Evolutionary conservation across 345 rosid species (phyloP).

Genomic region (Angophora floribunda): DNA sequence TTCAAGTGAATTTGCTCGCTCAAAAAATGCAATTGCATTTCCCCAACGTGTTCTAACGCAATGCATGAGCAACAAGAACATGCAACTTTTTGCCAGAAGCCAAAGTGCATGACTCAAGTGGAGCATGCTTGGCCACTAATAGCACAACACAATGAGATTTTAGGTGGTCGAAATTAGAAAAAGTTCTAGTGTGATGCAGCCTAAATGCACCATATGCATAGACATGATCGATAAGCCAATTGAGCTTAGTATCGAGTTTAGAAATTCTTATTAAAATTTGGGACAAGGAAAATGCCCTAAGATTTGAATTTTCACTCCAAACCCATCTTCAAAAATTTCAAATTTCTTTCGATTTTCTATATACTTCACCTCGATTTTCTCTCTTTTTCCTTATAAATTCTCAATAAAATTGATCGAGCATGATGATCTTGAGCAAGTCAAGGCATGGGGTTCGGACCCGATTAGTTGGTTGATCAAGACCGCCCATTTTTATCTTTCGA

Average conservation of each 20-base stretch:
- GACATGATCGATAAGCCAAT: background rate
- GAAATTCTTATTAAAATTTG: background rate
- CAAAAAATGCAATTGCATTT: background rate
- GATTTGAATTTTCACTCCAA: too few species aligned
- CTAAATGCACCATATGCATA: background rate
- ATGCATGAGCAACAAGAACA: background rate
- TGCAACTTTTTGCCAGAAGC: background rate
- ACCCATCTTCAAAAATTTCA: too few species aligned
- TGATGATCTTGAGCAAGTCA: too few species aligned
- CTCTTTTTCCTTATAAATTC: too few species aligned
- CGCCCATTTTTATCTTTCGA: background rate
- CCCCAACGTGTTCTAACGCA: too few species aligned
- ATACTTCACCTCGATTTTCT: too few species aligned
- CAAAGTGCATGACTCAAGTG: background rate
- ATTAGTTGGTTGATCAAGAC: background rate
- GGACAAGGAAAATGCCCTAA: background rate
- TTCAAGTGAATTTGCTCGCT: background rate
- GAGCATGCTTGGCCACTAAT: background rate
- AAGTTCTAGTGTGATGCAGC: background rate
- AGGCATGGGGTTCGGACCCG: accelerated
- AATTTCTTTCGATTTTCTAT: too few species aligned
- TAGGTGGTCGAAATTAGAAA: background rate
- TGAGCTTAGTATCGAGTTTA: background rate
- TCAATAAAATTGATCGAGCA: too few species aligned
- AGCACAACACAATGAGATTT: background rate